Evolutionary conservation across 345 rosid species (phyloP).

Genomic region (Firmiana major): DNA sequence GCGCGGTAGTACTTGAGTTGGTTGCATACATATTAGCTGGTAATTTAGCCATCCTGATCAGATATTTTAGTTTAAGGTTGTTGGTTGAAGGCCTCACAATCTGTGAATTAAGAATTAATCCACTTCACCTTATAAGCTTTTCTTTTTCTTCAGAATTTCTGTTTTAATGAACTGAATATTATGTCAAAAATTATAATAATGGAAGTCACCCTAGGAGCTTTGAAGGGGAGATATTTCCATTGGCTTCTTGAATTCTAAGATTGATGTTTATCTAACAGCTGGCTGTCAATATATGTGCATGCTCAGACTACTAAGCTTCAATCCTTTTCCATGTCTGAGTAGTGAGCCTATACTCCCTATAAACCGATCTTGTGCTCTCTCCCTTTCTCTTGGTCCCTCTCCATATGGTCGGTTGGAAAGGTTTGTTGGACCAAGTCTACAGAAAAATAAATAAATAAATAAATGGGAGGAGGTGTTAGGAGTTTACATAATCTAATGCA

Average conservation of each 20-base stretch:
- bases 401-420: no score
- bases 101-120: no score
- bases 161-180: not conserved
- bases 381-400: not conserved
- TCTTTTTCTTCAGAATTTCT: not conserved
- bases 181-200: not conserved
- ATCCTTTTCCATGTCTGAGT: not conserved
- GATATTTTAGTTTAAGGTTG: no score
- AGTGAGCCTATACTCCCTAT: not conserved
- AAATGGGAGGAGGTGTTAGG: no score
- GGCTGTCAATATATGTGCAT: not conserved
- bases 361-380: not conserved
- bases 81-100: no score
- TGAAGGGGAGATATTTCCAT: not conserved
- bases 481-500: not conserved
- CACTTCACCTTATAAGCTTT: no score
- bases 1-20: no score
- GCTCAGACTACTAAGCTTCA: no score
- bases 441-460: no score
- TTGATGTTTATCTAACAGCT: not conserved
- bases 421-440: not conserved
- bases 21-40: no score
- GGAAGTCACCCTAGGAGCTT: not conserved
- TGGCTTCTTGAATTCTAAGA: not conserved
- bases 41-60: no score